These are phyloP conservation scores for Lojkania enalia DNA, from an alignment of 2,329 filamentous ascomycete species.

Conservation along the genomic window DNA sequence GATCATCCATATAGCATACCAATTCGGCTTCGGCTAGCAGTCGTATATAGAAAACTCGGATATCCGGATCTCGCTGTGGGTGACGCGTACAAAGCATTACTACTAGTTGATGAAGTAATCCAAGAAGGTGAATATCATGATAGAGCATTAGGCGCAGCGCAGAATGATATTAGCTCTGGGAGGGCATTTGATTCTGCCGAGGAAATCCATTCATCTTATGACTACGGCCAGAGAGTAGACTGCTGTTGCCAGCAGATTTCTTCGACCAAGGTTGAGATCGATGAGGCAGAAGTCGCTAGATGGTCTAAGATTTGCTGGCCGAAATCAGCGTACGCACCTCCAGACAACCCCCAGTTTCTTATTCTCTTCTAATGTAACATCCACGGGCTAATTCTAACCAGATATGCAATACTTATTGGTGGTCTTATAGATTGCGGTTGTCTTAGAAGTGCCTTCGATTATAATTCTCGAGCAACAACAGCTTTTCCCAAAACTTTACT, in stretches of 20 bases:
- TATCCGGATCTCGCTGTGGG: conserved; percentile 90
- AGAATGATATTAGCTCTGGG: neutral
- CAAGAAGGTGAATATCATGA: conserved; percentile 84
- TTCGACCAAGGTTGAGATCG: too few relatives aligned
- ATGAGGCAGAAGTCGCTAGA: too few relatives aligned
- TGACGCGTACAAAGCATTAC: conserved; percentile 87
- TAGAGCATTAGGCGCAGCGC: conserved; percentile 57
- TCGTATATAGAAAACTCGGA: conserved; percentile 70
- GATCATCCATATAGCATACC: conserved; percentile 44
- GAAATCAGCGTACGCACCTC: conserved; percentile 38
- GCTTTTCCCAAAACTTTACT: conserved; percentile 59
- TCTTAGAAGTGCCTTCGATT: conserved; percentile 67
- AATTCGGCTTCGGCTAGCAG: conserved; percentile 64
- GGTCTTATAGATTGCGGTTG: conserved; percentile 65
- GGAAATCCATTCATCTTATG: too few relatives aligned
- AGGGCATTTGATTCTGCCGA: too few relatives aligned
- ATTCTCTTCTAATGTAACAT: neutral
- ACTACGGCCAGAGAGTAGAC: too few relatives aligned
- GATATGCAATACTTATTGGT: conserved; percentile 48
- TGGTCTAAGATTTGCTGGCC: conserved; percentile 27
- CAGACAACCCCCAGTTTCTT: too few relatives aligned
- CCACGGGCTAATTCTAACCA: conserved; percentile 16
- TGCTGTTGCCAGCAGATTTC: conserved; percentile 2
- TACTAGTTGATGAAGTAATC: conserved; percentile 77
- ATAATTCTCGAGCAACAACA: conserved; percentile 64